Evolutionary conservation across 2,329 filamentous ascomycete genomes (phyloP).

Genomic region (Neopestalotiopsis clavispora): DNA sequence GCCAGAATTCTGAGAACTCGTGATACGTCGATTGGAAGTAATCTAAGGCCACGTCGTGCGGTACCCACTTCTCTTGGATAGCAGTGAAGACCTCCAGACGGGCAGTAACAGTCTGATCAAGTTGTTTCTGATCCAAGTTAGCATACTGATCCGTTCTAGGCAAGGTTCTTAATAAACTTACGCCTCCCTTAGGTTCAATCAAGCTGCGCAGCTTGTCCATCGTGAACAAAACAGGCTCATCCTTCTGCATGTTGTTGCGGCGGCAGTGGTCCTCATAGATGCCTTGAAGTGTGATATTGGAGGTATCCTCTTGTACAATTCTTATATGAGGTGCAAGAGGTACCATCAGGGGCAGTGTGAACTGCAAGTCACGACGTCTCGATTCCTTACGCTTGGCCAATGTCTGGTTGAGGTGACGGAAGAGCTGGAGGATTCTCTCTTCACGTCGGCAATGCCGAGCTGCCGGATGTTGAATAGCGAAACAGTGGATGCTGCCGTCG

Average conservation of each 20-base stretch:
- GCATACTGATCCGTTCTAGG: background rate
- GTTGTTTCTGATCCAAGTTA: constrained; percentile 57
- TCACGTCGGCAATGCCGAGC: constrained; percentile 91
- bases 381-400: constrained; percentile 94
- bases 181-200: constrained; percentile 67
- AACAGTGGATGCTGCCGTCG: constrained; percentile 95
- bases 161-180: constrained; percentile 42
- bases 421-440: constrained; percentile 93
- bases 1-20: constrained; percentile 92
- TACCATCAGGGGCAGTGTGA: constrained; percentile 94
- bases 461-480: constrained; percentile 94
- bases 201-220: constrained; percentile 91
- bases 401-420: constrained; percentile 95
- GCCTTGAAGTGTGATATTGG: constrained; percentile 91
- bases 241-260: constrained; percentile 84
- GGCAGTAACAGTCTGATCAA: constrained; percentile 73
- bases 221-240: constrained; percentile 92
- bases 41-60: constrained; percentile 78
- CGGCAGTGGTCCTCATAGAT: constrained; percentile 97
- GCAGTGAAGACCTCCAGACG: constrained; percentile 91
- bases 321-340: constrained; percentile 93
- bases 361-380: constrained; percentile 89
- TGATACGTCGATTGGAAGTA: constrained; percentile 91
- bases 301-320: constrained; percentile 93
- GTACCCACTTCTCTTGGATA: constrained; percentile 93